Evolutionary conservation across 2,329 filamentous ascomycete genomes (phyloP).

Genomic region (Arthrobotrys sphaeroides): DNA sequence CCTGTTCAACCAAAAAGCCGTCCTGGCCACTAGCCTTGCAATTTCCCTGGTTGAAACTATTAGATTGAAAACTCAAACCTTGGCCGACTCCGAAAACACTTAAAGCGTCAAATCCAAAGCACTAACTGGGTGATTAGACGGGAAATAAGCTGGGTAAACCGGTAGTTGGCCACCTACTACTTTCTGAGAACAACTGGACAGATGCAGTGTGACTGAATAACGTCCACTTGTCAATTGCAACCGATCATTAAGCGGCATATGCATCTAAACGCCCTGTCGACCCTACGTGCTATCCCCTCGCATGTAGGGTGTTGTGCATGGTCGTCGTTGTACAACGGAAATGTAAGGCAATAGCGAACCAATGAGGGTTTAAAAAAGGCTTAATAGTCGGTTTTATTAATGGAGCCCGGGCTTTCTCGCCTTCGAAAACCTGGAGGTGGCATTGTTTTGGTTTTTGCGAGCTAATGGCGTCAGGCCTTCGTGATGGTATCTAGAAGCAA

Average conservation of each 20-base stretch:
- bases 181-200: background rate
- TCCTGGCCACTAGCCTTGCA: background rate
- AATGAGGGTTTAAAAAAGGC: background rate
- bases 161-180: background rate
- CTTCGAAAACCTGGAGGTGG: background rate
- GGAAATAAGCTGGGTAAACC: background rate
- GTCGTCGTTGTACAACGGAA: background rate
- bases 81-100: background rate
- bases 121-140: background rate
- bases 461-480: background rate
- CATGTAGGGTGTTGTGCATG: constrained; percentile 19
- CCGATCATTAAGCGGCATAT: background rate
- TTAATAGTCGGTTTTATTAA: background rate
- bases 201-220: constrained; percentile 11
- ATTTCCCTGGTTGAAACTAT: background rate
- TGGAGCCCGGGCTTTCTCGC: background rate
- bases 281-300: background rate
- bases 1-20: background rate
- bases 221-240: background rate
- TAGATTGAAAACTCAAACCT: background rate
- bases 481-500: background rate
- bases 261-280: constrained; percentile 13
- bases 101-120: background rate
- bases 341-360: background rate
- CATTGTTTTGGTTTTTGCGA: background rate